Percentiles rank a stretch among this genome's conserved stretches.
Evolutionary conservation across 2,329 filamentous ascomycete genomes (phyloP).

Genomic region (Diaporthe sp.): DNA sequence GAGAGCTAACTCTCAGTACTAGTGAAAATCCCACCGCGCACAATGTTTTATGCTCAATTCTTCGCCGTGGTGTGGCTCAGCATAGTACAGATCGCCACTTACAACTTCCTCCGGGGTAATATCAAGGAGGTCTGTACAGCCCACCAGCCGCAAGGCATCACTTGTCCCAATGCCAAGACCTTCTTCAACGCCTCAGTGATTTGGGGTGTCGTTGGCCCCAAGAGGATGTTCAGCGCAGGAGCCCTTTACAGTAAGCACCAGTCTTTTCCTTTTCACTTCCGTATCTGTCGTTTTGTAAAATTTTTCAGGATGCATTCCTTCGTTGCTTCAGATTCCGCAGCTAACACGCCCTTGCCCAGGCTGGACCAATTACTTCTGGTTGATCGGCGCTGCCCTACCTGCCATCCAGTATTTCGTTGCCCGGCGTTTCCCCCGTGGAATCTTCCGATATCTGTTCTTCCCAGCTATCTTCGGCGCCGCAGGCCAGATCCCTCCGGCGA

Average conservation of each 20-base stretch:
- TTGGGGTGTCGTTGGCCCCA: slow-evolving; percentile 72
- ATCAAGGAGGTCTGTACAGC: slow-evolving; percentile 67
- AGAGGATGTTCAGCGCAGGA: slow-evolving; percentile 61
- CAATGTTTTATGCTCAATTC: slow-evolving; percentile 61
- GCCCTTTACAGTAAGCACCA: slow-evolving; percentile 12
- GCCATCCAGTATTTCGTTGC: slow-evolving; percentile 63
- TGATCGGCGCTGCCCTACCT: slow-evolving; percentile 64
- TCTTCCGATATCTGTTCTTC: slow-evolving; percentile 64
- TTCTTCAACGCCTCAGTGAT: slow-evolving; percentile 73
- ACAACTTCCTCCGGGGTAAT: slow-evolving; percentile 58
- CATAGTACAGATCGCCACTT: slow-evolving; percentile 53
- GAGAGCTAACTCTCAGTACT: neutral
- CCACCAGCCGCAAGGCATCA: slow-evolving; percentile 64
- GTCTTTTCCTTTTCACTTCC: neutral
- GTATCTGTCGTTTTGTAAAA: neutral
- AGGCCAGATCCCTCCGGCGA: slow-evolving; percentile 66
- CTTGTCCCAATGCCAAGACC: slow-evolving; percentile 68
- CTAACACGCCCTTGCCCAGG: neutral
- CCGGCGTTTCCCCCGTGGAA: slow-evolving; percentile 60
- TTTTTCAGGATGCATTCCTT: neutral
- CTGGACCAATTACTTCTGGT: slow-evolving; percentile 68
- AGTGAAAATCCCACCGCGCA: slow-evolving; percentile 62
- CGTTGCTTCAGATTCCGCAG: neutral
- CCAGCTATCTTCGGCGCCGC: slow-evolving; percentile 67
- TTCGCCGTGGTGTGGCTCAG: slow-evolving; percentile 58